A percentile compares a stretch with the other conserved stretches of the same genome.
Conservation (phyloP, 164 flowering plant species). For the Stephania yunnanensis region DNA sequence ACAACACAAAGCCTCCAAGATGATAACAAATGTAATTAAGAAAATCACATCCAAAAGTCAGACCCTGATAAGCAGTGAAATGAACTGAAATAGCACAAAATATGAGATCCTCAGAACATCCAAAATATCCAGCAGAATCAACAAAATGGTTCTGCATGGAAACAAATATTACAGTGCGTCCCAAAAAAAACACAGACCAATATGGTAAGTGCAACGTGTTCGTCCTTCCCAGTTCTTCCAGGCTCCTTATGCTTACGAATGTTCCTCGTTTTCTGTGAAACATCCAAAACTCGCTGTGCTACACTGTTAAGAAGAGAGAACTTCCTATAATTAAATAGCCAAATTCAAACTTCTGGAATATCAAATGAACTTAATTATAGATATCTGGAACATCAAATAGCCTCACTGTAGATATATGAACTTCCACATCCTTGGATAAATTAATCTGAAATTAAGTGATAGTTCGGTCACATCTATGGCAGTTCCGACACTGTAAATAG, state of each 20-base stretch:
- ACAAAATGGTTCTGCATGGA: not conserved
- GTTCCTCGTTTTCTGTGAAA: conserved; percentile 20
- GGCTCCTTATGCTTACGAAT: conserved; percentile 23
- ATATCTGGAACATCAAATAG: not conserved
- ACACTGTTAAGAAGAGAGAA: conserved; percentile 35
- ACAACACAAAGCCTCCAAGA: too few relatives aligned
- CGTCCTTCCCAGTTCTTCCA: conserved; percentile 26
- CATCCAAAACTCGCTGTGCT: conserved; percentile 32
- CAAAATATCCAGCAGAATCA: not conserved
- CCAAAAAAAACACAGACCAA: conserved; percentile 39
- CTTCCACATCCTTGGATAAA: not conserved
- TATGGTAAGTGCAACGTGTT: conserved; percentile 45
- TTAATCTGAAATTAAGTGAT: not conserved
- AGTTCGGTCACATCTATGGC: not conserved
- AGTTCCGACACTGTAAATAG: not conserved
- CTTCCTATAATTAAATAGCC: not conserved
- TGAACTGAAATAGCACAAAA: not conserved
- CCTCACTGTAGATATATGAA: not conserved
- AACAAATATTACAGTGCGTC: not conserved
- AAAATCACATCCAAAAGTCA: not conserved
- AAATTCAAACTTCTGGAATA: not conserved
- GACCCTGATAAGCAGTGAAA: not conserved
- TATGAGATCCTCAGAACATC: not conserved
- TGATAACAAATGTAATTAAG: too few relatives aligned
- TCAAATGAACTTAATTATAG: too few relatives aligned